Base-by-base conservation (phyloP, 1,284 basidiomycete genomes). In the Mycena sp. region DNA sequence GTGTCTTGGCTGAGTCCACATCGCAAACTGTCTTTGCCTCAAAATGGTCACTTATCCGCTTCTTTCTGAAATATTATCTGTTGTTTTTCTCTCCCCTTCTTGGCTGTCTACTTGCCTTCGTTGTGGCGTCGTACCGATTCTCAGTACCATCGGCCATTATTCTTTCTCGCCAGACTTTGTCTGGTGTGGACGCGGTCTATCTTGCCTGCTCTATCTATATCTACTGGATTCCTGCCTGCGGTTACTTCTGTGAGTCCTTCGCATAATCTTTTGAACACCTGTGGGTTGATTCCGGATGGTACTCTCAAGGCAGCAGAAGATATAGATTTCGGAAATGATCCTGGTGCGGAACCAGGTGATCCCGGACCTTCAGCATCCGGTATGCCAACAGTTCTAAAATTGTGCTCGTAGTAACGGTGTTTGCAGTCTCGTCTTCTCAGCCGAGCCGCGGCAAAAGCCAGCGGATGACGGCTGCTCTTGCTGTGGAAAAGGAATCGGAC, bases 1-100 rank as follows among this genome's bases (percentile, higher is more conserved):
- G 53, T 37, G 53, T 56, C n/a, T 19, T 56, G 28, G 32, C 17
- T 17, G 25, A 56, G 37, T 45, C 53, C 12, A 56, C 43, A 12
- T 17, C 14, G 0, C 1, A 28, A 1, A 37, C 53, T 26, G 32
- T 56, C 25, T 41, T 21, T 1, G 2, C 53, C 9, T 55, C 53
- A 23, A n/a, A 11, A 9, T n/a, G 23, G 3, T 38, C 49, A 25
- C 25, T 40, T n/a, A 23, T 38, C 14, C n/a, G 14, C 17, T n/a
- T 51, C 21, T 38, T 51, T 12, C 49, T 51, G 32, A 35, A 35
- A 7, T 35, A 14, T 35, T 7, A 7, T 14, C 32, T 35, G 9
- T 14, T 35, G 14, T 35, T 35, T 14, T 35, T 35, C 32, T 9
- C 32, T 7, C 32, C 32, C 14, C 32, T 35, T 14, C 9, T 35